Evolutionary conservation across 192 early-diverging fungal species (phyloP), one percentile per base, ranked within the genome.

Genomic region (Backusella tuberculispora): DNA sequence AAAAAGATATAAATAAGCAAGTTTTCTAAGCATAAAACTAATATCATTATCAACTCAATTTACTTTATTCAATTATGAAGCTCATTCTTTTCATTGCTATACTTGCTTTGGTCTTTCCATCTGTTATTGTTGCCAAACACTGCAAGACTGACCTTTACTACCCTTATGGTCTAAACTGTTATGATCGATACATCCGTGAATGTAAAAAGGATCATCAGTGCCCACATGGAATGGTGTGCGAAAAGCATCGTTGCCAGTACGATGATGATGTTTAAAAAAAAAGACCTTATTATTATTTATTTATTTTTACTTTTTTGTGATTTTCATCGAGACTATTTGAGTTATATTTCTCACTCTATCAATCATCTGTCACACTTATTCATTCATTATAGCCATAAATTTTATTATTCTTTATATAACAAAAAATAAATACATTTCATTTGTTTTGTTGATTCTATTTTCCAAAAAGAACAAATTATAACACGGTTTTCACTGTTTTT

Each of bases 1-100:
- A 21, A 24, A 53, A 53, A 53, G n/a, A 24, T 53, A 53, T 53
- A 53, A 53, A 53, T 53, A 53, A 53, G 19, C 50, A 53, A 7
- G 17, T 19, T 53, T 53, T 53, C 9, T 21, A 19, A 53, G 6
- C 6, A 19, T 8, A 53, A 53, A 53, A 53, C 5, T 9, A 53
- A 53, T 8, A 19, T 53, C n/a, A 53, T 19, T 53, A 17, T 53
- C n/a, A 8, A 17, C 17, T 50, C 17, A 10, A 19, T 53, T 19
- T 9, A 53, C 7, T 21, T 2, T 21, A 19, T 8, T 19, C n/a
- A 6, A 53, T 19, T 53, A 53, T 53, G 50, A 53, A 53, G 7
- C 50, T 53, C 7, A 53, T 53, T 8, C 10, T 53, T 53, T 53
- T 53, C n/a, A 19, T 53, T 19, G 10, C 50, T 53, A 19, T 9